A percentile compares a stretch with the other conserved stretches of the same genome.
Evolutionary conservation across 805 yeast species (phyloP).

Genomic region (Zygotorulaspora sp.): DNA sequence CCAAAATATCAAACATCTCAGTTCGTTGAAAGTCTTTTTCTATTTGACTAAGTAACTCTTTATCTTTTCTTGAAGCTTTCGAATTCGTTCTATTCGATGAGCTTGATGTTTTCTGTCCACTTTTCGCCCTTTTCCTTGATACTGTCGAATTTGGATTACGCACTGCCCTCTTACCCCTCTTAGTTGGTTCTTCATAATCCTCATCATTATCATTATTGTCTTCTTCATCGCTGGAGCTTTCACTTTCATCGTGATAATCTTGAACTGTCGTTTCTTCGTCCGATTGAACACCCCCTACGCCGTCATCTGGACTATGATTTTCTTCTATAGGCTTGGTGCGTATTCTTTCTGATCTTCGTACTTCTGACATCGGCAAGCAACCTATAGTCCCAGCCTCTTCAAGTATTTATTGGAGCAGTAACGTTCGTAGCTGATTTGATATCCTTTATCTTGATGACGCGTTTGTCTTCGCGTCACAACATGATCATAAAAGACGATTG

Average conservation of each 20-base stretch:
- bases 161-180: constrained; percentile 18
- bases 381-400: no score
- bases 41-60: constrained; percentile 35
- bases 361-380: constrained; percentile 20
- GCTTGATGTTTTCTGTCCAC: constrained; percentile 2
- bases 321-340: constrained; percentile 17
- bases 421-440: not conserved
- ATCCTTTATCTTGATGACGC: no score
- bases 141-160: constrained; percentile 2
- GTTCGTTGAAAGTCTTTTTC: constrained; percentile 45
- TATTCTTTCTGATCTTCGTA: constrained; percentile 38
- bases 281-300: constrained; percentile 12
- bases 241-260: constrained; percentile 14
- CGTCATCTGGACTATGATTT: constrained; percentile 8
- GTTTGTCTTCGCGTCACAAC: constrained; percentile 1
- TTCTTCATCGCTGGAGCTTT: constrained; percentile 13
- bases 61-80: constrained; percentile 23
- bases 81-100: constrained; percentile 11
- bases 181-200: constrained; percentile 23
- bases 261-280: constrained; percentile 17
- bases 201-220: constrained; percentile 26
- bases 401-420: not conserved
- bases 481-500: not conserved
- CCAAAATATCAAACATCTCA: constrained; percentile 47
- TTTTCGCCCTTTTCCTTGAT: constrained; percentile 4